Percentiles rank a stretch among this genome's conserved stretches.
phyloP scores from a whole-genome alignment of 805 yeast species.

The Ogataea nonfermentans region DNA sequence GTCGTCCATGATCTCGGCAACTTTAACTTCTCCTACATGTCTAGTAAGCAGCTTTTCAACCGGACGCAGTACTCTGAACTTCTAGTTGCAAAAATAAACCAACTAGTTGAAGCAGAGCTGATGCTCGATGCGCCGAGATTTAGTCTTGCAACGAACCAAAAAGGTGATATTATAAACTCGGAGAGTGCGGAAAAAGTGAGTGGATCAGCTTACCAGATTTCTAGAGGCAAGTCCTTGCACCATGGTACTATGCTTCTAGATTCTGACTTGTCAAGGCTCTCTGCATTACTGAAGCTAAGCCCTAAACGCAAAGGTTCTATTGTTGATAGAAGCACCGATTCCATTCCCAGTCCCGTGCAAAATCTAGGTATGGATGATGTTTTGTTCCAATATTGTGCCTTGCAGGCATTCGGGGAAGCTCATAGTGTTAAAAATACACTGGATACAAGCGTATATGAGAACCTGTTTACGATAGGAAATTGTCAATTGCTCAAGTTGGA shows the following conservation, averaged over 20 bases:
- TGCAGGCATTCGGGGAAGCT: slow-evolving; percentile 38
- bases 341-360: slow-evolving; percentile 77
- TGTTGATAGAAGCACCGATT: slow-evolving; percentile 47
- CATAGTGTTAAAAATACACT: slow-evolving; percentile 15
- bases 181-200: slow-evolving; percentile 59
- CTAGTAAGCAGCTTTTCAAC: slow-evolving; percentile 58
- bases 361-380: slow-evolving; percentile 53
- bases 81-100: slow-evolving; percentile 24
- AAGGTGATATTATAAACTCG: slow-evolving; percentile 74
- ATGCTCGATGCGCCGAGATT: slow-evolving; percentile 18
- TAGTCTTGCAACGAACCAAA: slow-evolving; percentile 52
- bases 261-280: slow-evolving; percentile 59
- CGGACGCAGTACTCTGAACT: slow-evolving; percentile 48
- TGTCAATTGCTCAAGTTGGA: slow-evolving; percentile 28
- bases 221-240: slow-evolving; percentile 80
- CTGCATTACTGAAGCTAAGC: slow-evolving; percentile 49
- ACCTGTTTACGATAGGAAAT: slow-evolving; percentile 11
- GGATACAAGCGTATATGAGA: slow-evolving; percentile 11
- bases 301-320: slow-evolving; percentile 20
- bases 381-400: slow-evolving; percentile 46
- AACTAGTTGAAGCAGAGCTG: slow-evolving; percentile 7
- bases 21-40: slow-evolving; percentile 78
- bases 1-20: slow-evolving; percentile 94
- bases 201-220: slow-evolving; percentile 90
- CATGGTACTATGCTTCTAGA: slow-evolving; percentile 92